Evolutionary conservation across 2,329 filamentous ascomycete genomes (phyloP), one percentile per base, ranked within the genome.

Genomic region (Berkeleyomyces basicola): DNA sequence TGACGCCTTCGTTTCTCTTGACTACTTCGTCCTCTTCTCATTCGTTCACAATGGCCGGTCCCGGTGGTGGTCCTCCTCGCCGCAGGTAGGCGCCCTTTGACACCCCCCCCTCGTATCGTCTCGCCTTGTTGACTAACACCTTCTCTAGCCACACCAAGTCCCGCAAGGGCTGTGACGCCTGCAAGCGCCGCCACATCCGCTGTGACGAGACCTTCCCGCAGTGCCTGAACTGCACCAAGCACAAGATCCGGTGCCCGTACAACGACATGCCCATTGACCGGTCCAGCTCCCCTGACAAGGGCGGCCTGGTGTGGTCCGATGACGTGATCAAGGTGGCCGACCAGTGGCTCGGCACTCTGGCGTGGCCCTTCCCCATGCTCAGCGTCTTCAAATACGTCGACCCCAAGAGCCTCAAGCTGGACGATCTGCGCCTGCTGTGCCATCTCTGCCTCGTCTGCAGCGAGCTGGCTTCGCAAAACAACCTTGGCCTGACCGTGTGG

Each of bases 151-250:
- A 99, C 78, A 99, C 93, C 73, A 99, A 99, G 79, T 97, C 92
- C 70, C 86, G 93, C 72, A 97, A 96, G 77, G 93, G 93, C 67
- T 99, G 93, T 81, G 92, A 95, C 71, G 96, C 90, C 66, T 99
- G 93, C 82, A 99, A 99, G 77, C 86, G 88, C 73, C 85, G 93
- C 72, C 93, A 99, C 75, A 99, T 99, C 72, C 84, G 93, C 70
- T 99, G 93, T 76, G 93, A 99, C 72, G 93, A 99, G 74, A 96
- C 84, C 68, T 96, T 96, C 70, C 93, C 93, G 60, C 93, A 99
- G 82, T 99, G 92, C 77, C 90, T 90, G 70, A 99, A 99, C 75
- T 99, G 93, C 76, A 96, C 92, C 66, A 99, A 97, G 77, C 93
- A 99, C 77, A 96, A 96, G 77, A 93, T 95, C 70, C 88, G 91